Evolutionary conservation across 768 basidiomycete genomes (phyloP), one percentile per base, ranked within the genome.

Genomic region (Rhizopogon vinicolor): DNA sequence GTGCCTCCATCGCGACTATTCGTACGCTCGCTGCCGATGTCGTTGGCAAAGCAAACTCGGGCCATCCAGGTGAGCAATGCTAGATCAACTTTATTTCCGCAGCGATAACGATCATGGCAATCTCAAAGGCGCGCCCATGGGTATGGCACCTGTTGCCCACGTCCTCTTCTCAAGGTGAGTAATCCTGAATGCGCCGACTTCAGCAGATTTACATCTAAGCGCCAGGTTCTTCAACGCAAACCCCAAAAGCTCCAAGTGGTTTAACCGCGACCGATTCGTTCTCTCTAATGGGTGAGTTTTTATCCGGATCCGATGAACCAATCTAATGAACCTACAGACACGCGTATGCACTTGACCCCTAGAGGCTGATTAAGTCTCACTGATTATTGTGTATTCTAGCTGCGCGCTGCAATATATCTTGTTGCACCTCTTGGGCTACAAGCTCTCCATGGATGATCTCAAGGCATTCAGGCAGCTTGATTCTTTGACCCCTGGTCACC

Each of bases 241-340:
- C 75, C 90, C 93, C 49, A 86, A 85, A 71, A 88, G 80, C 76
- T 85, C 93, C 41, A 87, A 91, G 72, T 96, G 93, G 94, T 89
- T 88, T 76, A 96, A 95, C 75, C 88, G 95, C 58, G 94, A 97
- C 78, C 87, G 94, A 73, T 98, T 96, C 65, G 94, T 98, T 57
- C 85, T 97, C 61, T 97, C 94, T 61, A 96, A 96, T 67, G 93
- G 93, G 85, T 93, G 72, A 62, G 87, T 74, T 41, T n/a, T 19
- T 49, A 41, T 55, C 25, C 31, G 48, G 40, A 18, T 33, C 10
- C 33, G 40, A 14, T 43, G 41, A 44, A 12, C 57, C 60, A 56
- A 49, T 55, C 51, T 44, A 46, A 46, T 33, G 8, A 43, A 33
- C 12, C 40, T 52, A 14, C 49, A 91, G 89, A 60, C 90, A 91